These are phyloP conservation scores for Penicillium bialowiezense DNA, from an alignment of 495 filamentous ascomycete genomes.

Conservation along the genomic window DNA sequence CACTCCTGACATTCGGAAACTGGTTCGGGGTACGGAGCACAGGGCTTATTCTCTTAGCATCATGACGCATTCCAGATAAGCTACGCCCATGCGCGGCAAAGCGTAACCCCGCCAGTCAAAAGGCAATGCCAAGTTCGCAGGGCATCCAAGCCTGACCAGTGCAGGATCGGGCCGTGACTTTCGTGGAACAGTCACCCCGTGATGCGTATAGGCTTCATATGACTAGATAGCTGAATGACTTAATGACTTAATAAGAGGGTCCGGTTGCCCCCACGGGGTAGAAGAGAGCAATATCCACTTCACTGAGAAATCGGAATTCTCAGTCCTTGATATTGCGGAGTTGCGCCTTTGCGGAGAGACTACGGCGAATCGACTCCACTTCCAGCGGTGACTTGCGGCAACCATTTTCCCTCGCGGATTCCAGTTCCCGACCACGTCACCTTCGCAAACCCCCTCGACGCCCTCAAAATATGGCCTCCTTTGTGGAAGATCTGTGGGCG, in stretches of 20 bases:
- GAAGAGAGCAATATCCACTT: background rate
- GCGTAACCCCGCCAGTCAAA: background rate
- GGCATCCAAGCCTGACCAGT: too few species aligned
- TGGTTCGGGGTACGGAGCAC: too few species aligned
- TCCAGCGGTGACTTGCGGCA: constrained; percentile 3
- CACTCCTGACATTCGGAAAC: too few species aligned
- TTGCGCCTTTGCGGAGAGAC: background rate
- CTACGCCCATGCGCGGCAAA: background rate
- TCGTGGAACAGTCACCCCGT: constrained; percentile 1
- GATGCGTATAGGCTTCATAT: background rate
- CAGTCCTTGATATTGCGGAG: background rate
- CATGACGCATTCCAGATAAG: too few species aligned
- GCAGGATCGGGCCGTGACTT: background rate
- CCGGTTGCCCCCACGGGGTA: background rate
- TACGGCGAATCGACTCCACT: background rate
- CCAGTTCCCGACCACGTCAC: constrained; percentile 21
- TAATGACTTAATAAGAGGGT: background rate
- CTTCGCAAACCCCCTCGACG: constrained; percentile 1
- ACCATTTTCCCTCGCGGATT: constrained; percentile 18
- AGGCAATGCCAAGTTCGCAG: background rate
- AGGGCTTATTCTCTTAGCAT: too few species aligned
- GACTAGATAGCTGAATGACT: background rate
- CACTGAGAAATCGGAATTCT: background rate
- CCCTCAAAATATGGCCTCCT: constrained; percentile 63
- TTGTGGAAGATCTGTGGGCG: constrained; percentile 78